Evolutionary conservation across 202 grass and related monocot genomes (phyloP), one percentile per base, ranked within the genome.

Genomic region (Saccharum hybrid): DNA sequence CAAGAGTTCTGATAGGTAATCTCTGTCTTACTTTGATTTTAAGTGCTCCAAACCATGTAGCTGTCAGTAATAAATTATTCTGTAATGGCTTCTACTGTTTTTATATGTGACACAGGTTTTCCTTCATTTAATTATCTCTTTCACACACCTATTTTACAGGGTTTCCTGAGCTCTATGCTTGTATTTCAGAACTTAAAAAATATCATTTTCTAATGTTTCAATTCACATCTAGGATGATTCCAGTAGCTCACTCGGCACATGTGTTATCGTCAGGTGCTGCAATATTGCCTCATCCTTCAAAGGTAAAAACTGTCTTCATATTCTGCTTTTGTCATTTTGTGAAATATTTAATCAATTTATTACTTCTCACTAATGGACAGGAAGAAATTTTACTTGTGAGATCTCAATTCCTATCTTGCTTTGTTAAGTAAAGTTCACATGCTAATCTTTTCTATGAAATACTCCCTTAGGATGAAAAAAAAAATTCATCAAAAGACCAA

Each of bases 281-380:
- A 19, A 88, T 98, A 22, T 76, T 98, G 71, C 95, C 95, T 61
- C 95, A 98, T 94, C 95, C 95, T 82, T 91, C 88, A 28, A 98
- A 94, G 92, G 95, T 97, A 89, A 85, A 63, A 56, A 77, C 12
- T 82, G 6, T 60, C 30, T 79, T 52, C 7, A 0, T 67, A 21
- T 46, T 41, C 31, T 79, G 52, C 5, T 56, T n/a, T 56, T n/a
- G 6, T 56, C 52, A 66, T 38, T 82, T 36, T 71, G 68, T 18
- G 14, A 59, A 63, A 33, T 67, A 26, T 56, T 73, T 70, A 56
- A 56, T n/a, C 52, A 56, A 42, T 81, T 67, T 51, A 13, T 33
- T 76, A 83, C 16, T 38, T 57, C 26, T 54, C 23, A 36, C 23
- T 10, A 13, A 66, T 28, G 11, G 14, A 45, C 14, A 21, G 18